Conservation (phyloP, 257 asterid species). For the Gentiana straminea region DNA sequence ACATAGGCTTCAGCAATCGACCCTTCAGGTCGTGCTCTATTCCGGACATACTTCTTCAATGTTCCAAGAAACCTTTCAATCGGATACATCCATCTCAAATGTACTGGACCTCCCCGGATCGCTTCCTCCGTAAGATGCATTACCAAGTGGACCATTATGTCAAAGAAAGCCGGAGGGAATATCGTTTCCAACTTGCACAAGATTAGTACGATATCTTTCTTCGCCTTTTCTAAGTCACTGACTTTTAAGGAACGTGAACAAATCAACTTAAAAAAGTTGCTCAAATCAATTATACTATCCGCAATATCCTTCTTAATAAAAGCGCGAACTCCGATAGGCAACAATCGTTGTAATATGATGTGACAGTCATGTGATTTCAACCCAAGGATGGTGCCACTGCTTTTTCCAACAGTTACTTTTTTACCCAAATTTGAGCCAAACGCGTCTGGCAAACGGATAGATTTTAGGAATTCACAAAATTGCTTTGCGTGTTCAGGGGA, state of each 20-base stretch:
- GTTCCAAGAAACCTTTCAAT: conserved; percentile 2
- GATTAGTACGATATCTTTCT: not conserved
- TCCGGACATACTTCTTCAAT: not conserved
- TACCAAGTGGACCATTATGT: conserved; percentile 13
- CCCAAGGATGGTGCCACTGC: not conserved
- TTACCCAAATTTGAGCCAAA: no score
- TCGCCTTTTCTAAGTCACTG: no score
- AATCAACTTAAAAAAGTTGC: no score
- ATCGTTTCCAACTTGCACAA: conserved; percentile 5
- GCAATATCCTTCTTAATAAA: no score
- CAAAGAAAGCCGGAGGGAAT: conserved; percentile 11
- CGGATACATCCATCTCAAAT: conserved; percentile 13
- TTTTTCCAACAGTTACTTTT: conserved; percentile 6
- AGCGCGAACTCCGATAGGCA: no score
- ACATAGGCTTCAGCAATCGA: conserved; percentile 6
- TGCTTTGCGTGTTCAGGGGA: no score
- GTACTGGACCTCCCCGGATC: conserved; percentile 2
- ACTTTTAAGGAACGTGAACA: no score
- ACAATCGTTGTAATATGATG: no score
- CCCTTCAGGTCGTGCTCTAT: conserved; percentile 3
- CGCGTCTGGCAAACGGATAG: no score
- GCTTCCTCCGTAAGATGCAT: conserved; percentile 7
- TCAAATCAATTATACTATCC: no score
- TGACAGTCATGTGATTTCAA: conserved; percentile 3
- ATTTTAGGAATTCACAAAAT: no score